A percentile compares a stretch with the other conserved stretches of the same genome.
Evolutionary conservation across 2,329 filamentous ascomycete genomes (phyloP).

Genomic region (Niveomyces coronatus): DNA sequence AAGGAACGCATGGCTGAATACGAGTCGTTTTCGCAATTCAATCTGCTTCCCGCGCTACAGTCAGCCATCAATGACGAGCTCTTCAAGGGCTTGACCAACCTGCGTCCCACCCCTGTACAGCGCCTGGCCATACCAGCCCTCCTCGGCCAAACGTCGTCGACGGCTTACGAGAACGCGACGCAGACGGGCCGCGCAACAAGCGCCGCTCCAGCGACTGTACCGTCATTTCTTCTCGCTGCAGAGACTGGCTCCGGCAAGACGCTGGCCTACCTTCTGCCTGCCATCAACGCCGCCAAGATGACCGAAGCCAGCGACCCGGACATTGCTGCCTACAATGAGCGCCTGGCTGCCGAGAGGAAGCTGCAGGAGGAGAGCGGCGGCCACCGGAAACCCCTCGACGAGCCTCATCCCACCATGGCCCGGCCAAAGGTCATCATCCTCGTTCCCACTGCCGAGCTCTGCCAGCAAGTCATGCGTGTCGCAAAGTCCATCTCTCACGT

Average conservation of each 20-base stretch:
- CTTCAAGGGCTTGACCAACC: slow-evolving; percentile 61
- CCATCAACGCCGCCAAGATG: slow-evolving; percentile 74
- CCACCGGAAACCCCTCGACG: slow-evolving; percentile 55
- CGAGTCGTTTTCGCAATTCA: slow-evolving; percentile 72
- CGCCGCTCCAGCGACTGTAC: not conserved
- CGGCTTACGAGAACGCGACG: slow-evolving; percentile 16
- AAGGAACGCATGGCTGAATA: slow-evolving; percentile 52
- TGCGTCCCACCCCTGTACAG: slow-evolving; percentile 82
- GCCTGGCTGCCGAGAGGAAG: slow-evolving; percentile 43
- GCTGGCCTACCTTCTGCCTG: slow-evolving; percentile 78
- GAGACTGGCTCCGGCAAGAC: slow-evolving; percentile 98
- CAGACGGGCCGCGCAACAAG: slow-evolving; percentile 29
- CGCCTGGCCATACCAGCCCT: slow-evolving; percentile 77
- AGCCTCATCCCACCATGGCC: slow-evolving; percentile 62
- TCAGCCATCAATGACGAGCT: slow-evolving; percentile 63
- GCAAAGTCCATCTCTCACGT: slow-evolving; percentile 76
- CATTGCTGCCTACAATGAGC: slow-evolving; percentile 46
- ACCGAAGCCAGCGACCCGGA: slow-evolving; percentile 53
- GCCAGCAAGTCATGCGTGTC: slow-evolving; percentile 72
- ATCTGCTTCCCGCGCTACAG: slow-evolving; percentile 61
- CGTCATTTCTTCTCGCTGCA: slow-evolving; percentile 72
- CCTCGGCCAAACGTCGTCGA: slow-evolving; percentile 41
- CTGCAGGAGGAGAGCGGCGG: slow-evolving; percentile 43
- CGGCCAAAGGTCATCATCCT: slow-evolving; percentile 77
- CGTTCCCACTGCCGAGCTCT: slow-evolving; percentile 85